These are phyloP conservation scores for Russula sp. DNA, from an alignment of 768 basidiomycete species.

Conservation along the genomic window DNA sequence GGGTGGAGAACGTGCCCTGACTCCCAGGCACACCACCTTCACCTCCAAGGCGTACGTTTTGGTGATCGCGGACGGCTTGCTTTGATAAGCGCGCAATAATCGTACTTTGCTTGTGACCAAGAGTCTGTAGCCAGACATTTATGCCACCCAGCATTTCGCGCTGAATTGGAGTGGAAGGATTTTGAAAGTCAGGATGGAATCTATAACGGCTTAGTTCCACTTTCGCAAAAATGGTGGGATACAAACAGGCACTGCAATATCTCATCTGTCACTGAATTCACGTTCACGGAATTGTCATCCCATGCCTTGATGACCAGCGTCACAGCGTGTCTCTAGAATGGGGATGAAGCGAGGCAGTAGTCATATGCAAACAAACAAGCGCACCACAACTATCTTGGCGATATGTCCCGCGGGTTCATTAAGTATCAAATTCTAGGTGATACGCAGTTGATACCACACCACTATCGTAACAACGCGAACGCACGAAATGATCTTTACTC, in stretches of 20 bases:
- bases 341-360: neutral
- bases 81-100: slow-evolving; percentile 54
- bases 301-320: slow-evolving; percentile 68
- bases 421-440: slow-evolving; percentile 59
- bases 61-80: slow-evolving; percentile 60
- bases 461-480: slow-evolving; percentile 26
- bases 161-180: slow-evolving; percentile 55
- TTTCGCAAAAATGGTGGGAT: neutral
- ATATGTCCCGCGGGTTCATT: slow-evolving; percentile 79
- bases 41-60: slow-evolving; percentile 55
- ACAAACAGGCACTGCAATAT: slow-evolving; percentile 58
- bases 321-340: slow-evolving; percentile 51
- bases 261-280: slow-evolving; percentile 51
- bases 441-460: slow-evolving; percentile 12
- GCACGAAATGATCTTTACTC: slow-evolving; percentile 83
- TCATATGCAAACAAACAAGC: slow-evolving; percentile 18
- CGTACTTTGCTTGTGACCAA: slow-evolving; percentile 41
- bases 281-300: slow-evolving; percentile 62
- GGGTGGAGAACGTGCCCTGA: slow-evolving; percentile 42
- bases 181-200: slow-evolving; percentile 82
- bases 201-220: slow-evolving; percentile 29
- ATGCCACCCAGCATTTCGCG: slow-evolving; percentile 69
- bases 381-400: slow-evolving; percentile 60
- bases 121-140: slow-evolving; percentile 49
- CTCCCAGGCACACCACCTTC: slow-evolving; percentile 42